phyloP scores from a whole-genome alignment of 1,139 yeast genomes.

The Pichia sp. region DNA sequence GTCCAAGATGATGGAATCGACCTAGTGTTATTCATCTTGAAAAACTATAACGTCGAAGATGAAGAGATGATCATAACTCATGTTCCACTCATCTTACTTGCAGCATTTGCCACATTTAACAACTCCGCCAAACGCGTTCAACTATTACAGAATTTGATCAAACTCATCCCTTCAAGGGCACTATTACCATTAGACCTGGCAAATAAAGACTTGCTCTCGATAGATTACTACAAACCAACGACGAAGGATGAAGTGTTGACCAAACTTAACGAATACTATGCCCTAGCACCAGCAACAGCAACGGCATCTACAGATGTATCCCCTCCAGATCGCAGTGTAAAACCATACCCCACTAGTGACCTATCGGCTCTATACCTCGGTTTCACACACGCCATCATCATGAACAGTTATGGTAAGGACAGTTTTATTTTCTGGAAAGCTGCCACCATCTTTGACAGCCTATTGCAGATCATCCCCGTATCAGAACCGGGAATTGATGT shows the following conservation, averaged over 20 bases:
- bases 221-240: slow-evolving; percentile 10
- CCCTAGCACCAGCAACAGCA: neutral
- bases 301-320: neutral
- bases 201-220: slow-evolving; percentile 16
- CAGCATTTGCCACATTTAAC: slow-evolving; percentile 30
- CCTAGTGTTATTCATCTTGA: slow-evolving; percentile 51
- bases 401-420: slow-evolving; percentile 22
- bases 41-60: slow-evolving; percentile 66
- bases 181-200: slow-evolving; percentile 41
- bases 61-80: slow-evolving; percentile 80
- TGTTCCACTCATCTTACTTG: slow-evolving; percentile 60
- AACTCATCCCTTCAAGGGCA: slow-evolving; percentile 54
- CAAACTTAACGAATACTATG: slow-evolving; percentile 20
- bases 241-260: slow-evolving; percentile 19
- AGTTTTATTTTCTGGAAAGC: slow-evolving; percentile 26
- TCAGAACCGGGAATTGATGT: slow-evolving; percentile 20
- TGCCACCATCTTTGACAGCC: slow-evolving; percentile 35
- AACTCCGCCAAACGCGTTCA: slow-evolving; percentile 12
- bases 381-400: slow-evolving; percentile 16
- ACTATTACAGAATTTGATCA: slow-evolving; percentile 35
- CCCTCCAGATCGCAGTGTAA: no score
- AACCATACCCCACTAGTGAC: slow-evolving; percentile 41
- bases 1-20: slow-evolving; percentile 32
- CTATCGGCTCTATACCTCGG: slow-evolving; percentile 37
- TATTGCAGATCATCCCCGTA: slow-evolving; percentile 44